Percentiles rank a stretch among this genome's conserved stretches.
These are phyloP conservation scores for Rhytidhysteron rufulum DNA, from an alignment of 2,329 filamentous ascomycete species.

Conservation along the genomic window DNA sequence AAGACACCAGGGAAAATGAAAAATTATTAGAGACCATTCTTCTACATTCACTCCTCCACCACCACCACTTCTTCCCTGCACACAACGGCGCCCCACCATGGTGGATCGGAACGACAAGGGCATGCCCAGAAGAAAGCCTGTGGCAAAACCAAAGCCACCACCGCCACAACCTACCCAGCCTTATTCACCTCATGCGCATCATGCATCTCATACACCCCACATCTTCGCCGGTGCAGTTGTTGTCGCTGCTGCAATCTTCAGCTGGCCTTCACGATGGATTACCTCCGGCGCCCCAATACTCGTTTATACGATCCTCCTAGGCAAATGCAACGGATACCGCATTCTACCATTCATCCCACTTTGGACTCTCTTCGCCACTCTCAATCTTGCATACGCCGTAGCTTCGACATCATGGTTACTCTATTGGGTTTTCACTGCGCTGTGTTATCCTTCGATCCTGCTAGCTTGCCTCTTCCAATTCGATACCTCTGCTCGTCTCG, in stretches of 20 bases:
- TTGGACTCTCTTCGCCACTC: constrained; percentile 44
- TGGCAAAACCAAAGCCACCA: no score
- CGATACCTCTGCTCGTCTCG: constrained; percentile 33
- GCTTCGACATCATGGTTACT: constrained; percentile 52
- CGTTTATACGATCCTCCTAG: constrained; percentile 32
- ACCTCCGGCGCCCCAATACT: constrained; percentile 41
- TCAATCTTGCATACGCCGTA: constrained; percentile 47
- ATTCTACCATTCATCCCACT: constrained; percentile 44
- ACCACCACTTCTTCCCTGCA: no score
- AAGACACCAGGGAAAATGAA: no score
- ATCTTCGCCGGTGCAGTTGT: constrained; percentile 9
- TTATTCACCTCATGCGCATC: no score
- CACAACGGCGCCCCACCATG: no score
- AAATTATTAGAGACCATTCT: no score
- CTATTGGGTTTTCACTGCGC: constrained; percentile 39
- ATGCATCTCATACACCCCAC: no score
- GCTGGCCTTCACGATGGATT: constrained; percentile 35
- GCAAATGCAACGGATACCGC: constrained; percentile 33
- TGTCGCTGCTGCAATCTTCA: constrained; percentile 13
- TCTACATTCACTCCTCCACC: no score
- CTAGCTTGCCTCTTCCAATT: constrained; percentile 48
- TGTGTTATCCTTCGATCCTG: constrained; percentile 41
- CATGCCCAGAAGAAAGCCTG: no score
- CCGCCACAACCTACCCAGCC: no score
- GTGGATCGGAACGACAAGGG: no score